Evolutionary conservation across 306 rosid genomes (phyloP).

Genomic region (Potentilla sterilis): DNA sequence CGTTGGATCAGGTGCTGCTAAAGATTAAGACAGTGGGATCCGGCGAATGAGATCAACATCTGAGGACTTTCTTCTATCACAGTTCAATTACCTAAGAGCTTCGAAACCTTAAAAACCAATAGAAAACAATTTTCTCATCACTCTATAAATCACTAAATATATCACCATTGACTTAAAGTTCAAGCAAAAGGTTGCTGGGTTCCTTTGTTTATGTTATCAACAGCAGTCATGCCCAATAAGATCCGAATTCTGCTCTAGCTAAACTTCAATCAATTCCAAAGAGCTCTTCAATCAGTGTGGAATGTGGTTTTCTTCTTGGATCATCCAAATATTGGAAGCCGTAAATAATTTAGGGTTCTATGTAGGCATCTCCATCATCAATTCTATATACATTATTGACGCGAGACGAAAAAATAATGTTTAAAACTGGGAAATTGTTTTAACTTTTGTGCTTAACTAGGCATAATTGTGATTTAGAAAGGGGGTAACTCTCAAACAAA

Average conservation of each 20-base stretch:
- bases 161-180: conserved; percentile 4
- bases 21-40: background rate
- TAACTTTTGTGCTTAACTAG: background rate
- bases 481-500: background rate
- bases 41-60: background rate
- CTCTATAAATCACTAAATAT: background rate
- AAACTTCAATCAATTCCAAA: background rate
- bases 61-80: background rate
- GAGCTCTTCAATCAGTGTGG: background rate
- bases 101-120: conserved; percentile 9
- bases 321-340: background rate
- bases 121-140: background rate
- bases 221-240: background rate
- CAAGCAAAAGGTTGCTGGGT: conserved; percentile 2
- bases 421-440: background rate
- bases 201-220: background rate
- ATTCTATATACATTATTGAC: background rate
- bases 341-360: background rate
- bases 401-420: background rate
- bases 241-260: background rate
- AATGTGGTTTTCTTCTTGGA: conserved; percentile 2
- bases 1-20: conserved; percentile 12
- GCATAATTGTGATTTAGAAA: no score
- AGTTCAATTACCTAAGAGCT: background rate
- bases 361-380: background rate